A percentile compares a stretch with the other conserved stretches of the same genome.
These are phyloP conservation scores for Rubroshorea leprosula DNA, from an alignment of 345 rosid genomes.

Conservation along the genomic window DNA sequence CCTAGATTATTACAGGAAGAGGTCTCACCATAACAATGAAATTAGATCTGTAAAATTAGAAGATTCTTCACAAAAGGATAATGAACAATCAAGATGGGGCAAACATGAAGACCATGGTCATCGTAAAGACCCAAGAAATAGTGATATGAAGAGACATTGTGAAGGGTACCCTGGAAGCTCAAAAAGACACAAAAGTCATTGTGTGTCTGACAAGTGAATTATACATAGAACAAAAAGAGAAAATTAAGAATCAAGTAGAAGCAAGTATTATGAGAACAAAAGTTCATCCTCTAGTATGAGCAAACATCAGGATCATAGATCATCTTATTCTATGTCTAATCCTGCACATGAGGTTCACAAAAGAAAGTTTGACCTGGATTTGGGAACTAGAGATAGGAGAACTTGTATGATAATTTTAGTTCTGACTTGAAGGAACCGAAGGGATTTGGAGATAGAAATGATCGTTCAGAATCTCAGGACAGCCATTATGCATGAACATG, in stretches of 20 bases:
- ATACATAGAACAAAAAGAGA: slow-evolving; percentile 27
- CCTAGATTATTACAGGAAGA: slow-evolving; percentile 23
- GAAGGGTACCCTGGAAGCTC: slow-evolving; percentile 29
- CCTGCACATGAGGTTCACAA: slow-evolving; percentile 16
- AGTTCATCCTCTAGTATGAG: slow-evolving; percentile 33
- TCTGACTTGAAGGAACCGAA: slow-evolving; percentile 21
- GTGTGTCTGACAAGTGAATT: slow-evolving; percentile 25
- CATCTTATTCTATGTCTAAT: slow-evolving; percentile 22
- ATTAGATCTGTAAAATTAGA: slow-evolving; percentile 23
- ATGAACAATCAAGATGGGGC: slow-evolving; percentile 26
- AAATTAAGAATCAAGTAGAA: slow-evolving; percentile 29
- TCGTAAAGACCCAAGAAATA: slow-evolving; percentile 17
- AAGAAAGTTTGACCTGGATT: slow-evolving; percentile 16
- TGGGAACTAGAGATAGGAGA: slow-evolving; percentile 22
- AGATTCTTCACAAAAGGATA: slow-evolving; percentile 22
- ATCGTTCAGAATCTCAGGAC: slow-evolving; percentile 50
- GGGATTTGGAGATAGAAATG: slow-evolving; percentile 73
- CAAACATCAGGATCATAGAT: slow-evolving; percentile 19
- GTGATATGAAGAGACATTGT: slow-evolving; percentile 22
- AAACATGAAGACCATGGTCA: slow-evolving; percentile 24
- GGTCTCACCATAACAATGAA: slow-evolving; percentile 22
- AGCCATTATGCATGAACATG: slow-evolving; percentile 25
- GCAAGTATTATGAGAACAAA: slow-evolving; percentile 24
- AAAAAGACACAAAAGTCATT: slow-evolving; percentile 26
- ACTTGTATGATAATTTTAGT: slow-evolving; percentile 19